Evolutionary conservation across 352 stramenopile species (phyloP), one percentile per base, ranked within the genome.

Genomic region (Aphanomyces invadans): DNA sequence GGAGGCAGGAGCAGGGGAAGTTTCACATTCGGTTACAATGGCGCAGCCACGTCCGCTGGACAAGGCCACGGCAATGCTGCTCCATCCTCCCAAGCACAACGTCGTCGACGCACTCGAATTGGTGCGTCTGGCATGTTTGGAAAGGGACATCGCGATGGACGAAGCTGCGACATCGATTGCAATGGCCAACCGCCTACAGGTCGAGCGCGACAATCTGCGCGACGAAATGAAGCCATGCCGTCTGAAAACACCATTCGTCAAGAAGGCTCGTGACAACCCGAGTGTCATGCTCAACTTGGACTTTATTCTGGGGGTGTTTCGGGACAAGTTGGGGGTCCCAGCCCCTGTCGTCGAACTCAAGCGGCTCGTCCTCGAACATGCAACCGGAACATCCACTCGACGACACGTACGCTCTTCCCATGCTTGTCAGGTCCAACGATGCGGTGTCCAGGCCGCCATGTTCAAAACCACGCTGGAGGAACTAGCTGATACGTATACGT

Each of bases 61-160:
- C 46, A 29, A 10, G 17, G 15, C n/a, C 39, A n/a, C 39, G 17
- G 39, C 39, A 2, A 31, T 29, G 46, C 26, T 54, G 46, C 46
- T 54, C 10, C 46, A 54, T 54, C 10, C 15, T 31, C 46, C 46
- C 46, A 7, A 54, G 46, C 10, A n/a, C 11, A n/a, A 54, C 19
- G 11, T 57, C 15, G 36, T 15, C 11, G 49, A 57, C 19, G 19
- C 29, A 11, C 0, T 33, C 29, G 49, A 57, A n/a, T 21, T 33
- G 25, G 29, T 38, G 12, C 49, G 49, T 29, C 29, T 57, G 17
- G 4, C 49, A n/a, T 57, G 49, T 32, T n/a, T 57, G 49, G 49
- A 57, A n/a, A 29, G 49, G 36, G 49, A 57, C 25, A 19, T 57
- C 12, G 49, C 49, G 21, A 57, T 57, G 49, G 49, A 57, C 29